These are phyloP conservation scores for Eimeria zaria DNA, from an alignment of 169 alveolate genomes.

Conservation along the genomic window DNA sequence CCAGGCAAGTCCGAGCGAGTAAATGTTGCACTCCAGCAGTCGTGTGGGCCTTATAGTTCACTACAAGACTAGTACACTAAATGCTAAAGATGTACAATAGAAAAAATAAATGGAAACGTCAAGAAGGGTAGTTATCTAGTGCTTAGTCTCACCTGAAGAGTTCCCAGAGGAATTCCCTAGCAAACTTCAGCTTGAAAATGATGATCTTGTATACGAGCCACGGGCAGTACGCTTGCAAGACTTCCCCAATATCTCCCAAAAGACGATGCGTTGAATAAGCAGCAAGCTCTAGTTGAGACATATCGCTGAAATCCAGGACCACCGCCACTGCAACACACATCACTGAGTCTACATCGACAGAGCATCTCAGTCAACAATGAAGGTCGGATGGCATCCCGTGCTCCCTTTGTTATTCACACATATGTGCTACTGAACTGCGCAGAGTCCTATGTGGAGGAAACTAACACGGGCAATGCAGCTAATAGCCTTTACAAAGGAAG, in stretches of 20 bases:
- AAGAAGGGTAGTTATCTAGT: neutral
- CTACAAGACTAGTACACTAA: neutral
- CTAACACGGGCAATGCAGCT: neutral
- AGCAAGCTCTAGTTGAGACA: conserved; percentile 70
- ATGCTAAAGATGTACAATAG: too few species aligned
- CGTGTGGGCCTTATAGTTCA: neutral
- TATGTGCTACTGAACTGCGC: neutral
- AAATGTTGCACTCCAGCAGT: too few species aligned
- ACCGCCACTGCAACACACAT: conserved; percentile 42
- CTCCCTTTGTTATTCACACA: neutral
- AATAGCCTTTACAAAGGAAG: neutral
- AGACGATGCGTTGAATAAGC: conserved; percentile 71
- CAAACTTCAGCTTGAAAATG: conserved; percentile 33
- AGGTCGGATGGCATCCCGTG: neutral
- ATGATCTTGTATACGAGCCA: conserved; percentile 57
- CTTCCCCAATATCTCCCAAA: conserved; percentile 62
- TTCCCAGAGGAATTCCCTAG: conserved; percentile 66
- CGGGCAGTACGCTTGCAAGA: conserved; percentile 60
- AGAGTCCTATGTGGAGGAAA: neutral
- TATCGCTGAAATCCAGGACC: conserved; percentile 60
- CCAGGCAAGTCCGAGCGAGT: neutral
- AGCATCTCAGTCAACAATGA: neutral
- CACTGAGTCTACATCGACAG: neutral
- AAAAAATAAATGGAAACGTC: neutral
- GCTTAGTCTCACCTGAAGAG: conserved; percentile 16